These are phyloP conservation scores for Dendrostoma leiphaemia DNA, from an alignment of 2,329 filamentous ascomycete species.

Conservation along the genomic window DNA sequence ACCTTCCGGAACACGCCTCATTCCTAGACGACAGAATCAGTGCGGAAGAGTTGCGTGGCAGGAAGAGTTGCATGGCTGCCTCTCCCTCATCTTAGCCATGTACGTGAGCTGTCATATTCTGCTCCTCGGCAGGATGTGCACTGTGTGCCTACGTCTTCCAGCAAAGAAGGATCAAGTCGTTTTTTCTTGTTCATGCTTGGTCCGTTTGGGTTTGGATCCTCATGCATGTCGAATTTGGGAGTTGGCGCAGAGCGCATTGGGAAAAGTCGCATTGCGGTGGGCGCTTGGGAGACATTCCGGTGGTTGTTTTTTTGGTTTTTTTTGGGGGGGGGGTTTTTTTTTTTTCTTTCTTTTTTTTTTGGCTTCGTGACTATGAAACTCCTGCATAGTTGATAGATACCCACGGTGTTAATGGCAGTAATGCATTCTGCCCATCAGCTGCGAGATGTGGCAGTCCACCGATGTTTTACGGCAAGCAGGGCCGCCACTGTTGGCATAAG, in stretches of 20 bases:
- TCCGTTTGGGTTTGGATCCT: not conserved
- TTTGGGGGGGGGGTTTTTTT: not conserved
- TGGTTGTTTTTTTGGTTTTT: too few species aligned
- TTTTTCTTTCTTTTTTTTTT: not conserved
- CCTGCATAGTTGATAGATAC: not conserved
- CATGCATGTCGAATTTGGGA: not conserved
- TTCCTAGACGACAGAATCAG: not conserved
- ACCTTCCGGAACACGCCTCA: not conserved
- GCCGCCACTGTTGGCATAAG: too few species aligned
- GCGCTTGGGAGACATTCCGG: too few species aligned
- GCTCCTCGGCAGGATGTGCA: not conserved
- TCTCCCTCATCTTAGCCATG: not conserved
- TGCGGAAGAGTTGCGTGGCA: not conserved
- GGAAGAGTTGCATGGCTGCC: not conserved
- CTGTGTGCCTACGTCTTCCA: not conserved
- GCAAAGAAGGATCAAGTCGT: not conserved
- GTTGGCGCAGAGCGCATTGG: not conserved
- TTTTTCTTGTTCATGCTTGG: not conserved
- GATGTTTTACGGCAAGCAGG: not conserved
- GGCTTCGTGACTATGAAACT: too few species aligned
- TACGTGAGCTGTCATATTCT: not conserved
- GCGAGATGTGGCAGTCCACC: not conserved
- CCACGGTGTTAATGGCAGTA: not conserved
- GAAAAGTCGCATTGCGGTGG: not conserved
- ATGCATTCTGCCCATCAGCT: not conserved